Base-by-base conservation (phyloP, 2,329 filamentous ascomycete genomes). In the Aspergillus pseudoterreus region DNA sequence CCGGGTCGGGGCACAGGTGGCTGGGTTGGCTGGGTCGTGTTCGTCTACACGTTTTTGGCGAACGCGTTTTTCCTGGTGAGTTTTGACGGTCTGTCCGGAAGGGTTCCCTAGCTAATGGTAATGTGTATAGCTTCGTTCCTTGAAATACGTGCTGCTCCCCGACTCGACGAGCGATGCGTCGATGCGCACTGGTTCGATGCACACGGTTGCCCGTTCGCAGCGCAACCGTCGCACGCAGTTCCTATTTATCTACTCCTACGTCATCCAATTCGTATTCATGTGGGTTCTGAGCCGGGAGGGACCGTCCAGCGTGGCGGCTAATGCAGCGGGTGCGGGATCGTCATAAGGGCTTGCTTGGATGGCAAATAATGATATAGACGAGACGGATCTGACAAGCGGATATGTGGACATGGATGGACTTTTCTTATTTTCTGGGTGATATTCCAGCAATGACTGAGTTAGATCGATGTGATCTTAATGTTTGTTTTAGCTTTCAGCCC, bases 201-300 rank as follows among this genome's bases (percentile, higher is more conserved):
- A 86, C 60, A 85, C 83, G 2, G 88, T 95, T 54, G 90, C 90
- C 24, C 83, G 92, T 56, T 86, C 88, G 36, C 94, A 96, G 75
- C 85, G 88, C 66, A 94, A 88, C 72, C 85, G 90, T 68, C 81
- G 92, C 57, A 96, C 91, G 1, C 90, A 96, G 72, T 96, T 96
- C 66, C 79, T 96, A 59, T 95, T 95, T 71, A 80, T 92, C 61
- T 96, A 99, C 74, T 92, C 92, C 42, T 99, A 97, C 72, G 78
- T 95, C 50, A 86, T 97, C 51, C 94, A 99, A 75, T 82, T 97
- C 60, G 77, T 92, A 50, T 95, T 97, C 72, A 99, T 97, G 92
- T 94, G 92, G 86, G 79, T 85, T 65, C 71, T 89, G 56, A 87
- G 75, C 57, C 74, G 80, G 21, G 74, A 81, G 61, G 75, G 75